Evolutionary conservation across 805 yeast genomes (phyloP), one percentile per base, ranked within the genome.

Genomic region (Starmerella geochares): DNA sequence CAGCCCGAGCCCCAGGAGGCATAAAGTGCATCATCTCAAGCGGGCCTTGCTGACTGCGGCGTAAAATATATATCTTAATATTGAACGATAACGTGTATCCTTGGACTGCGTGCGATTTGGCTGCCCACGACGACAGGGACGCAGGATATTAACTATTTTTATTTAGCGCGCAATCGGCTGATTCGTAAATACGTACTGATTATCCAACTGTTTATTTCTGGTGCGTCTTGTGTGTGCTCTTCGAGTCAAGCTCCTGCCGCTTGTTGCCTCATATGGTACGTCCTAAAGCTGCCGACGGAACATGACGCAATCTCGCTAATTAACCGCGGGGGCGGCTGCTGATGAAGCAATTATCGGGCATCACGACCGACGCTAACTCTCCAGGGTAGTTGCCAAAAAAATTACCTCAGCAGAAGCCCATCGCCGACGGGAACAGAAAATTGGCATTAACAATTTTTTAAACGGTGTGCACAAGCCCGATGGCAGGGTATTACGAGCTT

Each of bases 1-100:
- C 56, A 53, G 55, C 56, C 58, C 45, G 46, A 52, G 17, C 46
- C 35, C 37, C 55, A 49, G 56, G 54, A 49, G 53, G 59, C 56
- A 31, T 55, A 50, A 47, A 25, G 21, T 35, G 44, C 32, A 39
- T 50, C 47, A 46, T 50, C 23, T 40, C 44, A 40, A 40, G 44
- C 44, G 44, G 44, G 44, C 33, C 44, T 40, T 40, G 44, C 44
- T 40, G 44, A 40, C 44, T 40, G 44, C 44, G 44, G 44, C 44
- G 44, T 40, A 40, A 40, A 40, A 40, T 40, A 40, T 40, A 40
- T 32, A 41, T 31, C 46, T 41, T 47, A 33, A 40, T 40, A 40
- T 40, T 40, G 44, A 40, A 40, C 44, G 44, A 40, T 40, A 40
- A 40, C 44, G 44, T 40, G 44, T 17, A 40, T 17, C 24, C 33